Conservation (phyloP, 257 asterid genomes). For the Leonotis leonurus region DNA sequence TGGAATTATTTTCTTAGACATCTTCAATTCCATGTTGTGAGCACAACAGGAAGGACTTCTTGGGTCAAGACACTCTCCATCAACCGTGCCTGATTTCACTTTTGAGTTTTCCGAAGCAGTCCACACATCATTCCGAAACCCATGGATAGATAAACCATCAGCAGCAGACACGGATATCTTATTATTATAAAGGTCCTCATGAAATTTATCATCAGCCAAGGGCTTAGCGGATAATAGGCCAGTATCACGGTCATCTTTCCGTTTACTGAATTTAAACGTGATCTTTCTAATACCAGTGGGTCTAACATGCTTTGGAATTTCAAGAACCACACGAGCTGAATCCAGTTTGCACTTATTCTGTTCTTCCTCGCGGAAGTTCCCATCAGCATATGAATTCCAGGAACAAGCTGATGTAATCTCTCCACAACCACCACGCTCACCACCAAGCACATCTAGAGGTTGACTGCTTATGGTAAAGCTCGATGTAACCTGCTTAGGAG, state of each 20-base stretch:
- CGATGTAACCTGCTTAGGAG: conserved; percentile 64
- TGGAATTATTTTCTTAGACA: conserved; percentile 69
- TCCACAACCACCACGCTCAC: conserved; percentile 52
- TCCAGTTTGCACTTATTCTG: conserved; percentile 36
- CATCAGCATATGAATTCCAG: conserved; percentile 42
- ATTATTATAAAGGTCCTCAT: conserved; percentile 32
- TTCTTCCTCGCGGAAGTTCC: conserved; percentile 48
- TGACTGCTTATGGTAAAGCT: conserved; percentile 46
- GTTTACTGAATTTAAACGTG: conserved; percentile 83
- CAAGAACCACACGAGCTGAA: conserved; percentile 67
- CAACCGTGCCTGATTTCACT: conserved; percentile 25
- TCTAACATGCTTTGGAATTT: conserved; percentile 85
- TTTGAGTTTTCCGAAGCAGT: conserved; percentile 30
- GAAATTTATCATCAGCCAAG: conserved; percentile 27
- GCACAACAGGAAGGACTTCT: conserved; percentile 32
- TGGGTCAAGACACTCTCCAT: conserved; percentile 28
- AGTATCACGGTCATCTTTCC: conserved; percentile 44
- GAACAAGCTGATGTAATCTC: conserved; percentile 68
- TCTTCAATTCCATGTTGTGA: conserved; percentile 53
- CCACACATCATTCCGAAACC: conserved; percentile 29
- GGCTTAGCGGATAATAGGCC: conserved; percentile 32
- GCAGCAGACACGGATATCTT: conserved; percentile 28
- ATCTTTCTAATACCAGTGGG: conserved; percentile 93
- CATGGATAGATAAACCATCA: conserved; percentile 26
- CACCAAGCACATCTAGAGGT: conserved; percentile 33